These are phyloP conservation scores for Zizania latifolia DNA, from an alignment of 176 grass and related monocot species.

Conservation along the genomic window DNA sequence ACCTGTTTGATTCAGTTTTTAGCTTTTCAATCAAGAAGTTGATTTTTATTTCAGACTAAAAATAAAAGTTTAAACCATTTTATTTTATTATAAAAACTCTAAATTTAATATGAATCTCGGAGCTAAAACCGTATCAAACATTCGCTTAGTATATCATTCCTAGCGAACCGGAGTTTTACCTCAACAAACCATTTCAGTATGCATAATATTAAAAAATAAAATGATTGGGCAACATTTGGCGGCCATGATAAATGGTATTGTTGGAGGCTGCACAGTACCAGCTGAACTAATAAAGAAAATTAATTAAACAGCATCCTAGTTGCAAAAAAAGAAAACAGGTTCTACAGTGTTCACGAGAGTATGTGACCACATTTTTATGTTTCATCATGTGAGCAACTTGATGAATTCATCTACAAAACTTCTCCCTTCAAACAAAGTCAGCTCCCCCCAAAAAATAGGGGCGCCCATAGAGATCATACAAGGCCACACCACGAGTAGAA, in stretches of 20 bases:
- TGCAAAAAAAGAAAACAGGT: neutral
- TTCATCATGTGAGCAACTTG: slow-evolving; percentile 29
- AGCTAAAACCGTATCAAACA: too few relatives aligned
- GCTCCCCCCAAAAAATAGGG: neutral
- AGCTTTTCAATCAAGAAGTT: too few relatives aligned
- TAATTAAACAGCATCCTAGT: neutral
- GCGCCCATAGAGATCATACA: neutral
- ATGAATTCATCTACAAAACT: neutral
- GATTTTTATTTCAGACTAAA: too few relatives aligned
- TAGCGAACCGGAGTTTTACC: neutral
- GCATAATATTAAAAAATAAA: neutral
- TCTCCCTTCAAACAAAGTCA: slow-evolving; percentile 23
- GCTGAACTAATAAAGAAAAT: neutral
- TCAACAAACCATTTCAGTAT: neutral
- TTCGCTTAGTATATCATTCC: neutral
- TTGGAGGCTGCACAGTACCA: neutral
- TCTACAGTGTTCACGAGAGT: neutral
- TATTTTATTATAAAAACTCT: too few relatives aligned
- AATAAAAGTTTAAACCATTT: too few relatives aligned
- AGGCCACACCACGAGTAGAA: slow-evolving; percentile 3
- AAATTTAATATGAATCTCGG: too few relatives aligned
- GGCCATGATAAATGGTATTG: neutral
- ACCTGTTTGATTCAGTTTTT: too few relatives aligned
- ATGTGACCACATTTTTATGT: slow-evolving; percentile 11
- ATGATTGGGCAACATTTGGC: neutral